A percentile compares a stretch with the other conserved stretches of the same genome.
These are phyloP conservation scores for Huntiella decipiens DNA, from an alignment of 2,329 filamentous ascomycete species.

Conservation along the genomic window DNA sequence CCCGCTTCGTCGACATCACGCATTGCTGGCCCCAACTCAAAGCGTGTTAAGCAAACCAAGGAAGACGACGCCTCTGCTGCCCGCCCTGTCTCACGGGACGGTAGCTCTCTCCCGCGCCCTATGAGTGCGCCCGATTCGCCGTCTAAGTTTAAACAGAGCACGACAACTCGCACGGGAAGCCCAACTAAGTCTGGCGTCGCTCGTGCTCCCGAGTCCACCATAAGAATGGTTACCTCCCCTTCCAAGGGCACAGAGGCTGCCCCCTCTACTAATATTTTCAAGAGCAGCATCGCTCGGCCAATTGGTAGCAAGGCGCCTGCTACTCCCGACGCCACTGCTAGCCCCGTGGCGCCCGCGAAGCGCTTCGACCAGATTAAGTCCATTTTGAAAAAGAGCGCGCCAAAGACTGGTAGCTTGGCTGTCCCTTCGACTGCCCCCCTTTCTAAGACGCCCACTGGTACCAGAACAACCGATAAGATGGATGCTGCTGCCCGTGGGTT, in stretches of 20 bases:
- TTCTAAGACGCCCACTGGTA: slow-evolving; percentile 22
- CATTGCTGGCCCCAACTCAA: slow-evolving; percentile 29
- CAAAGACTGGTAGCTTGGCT: slow-evolving; percentile 18
- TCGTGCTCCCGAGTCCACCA: slow-evolving; percentile 50
- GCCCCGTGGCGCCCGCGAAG: slow-evolving; percentile 18
- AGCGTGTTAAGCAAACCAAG: slow-evolving; percentile 50
- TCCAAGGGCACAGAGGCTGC: slow-evolving; percentile 24
- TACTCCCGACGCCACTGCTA: slow-evolving; percentile 16
- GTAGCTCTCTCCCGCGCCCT: slow-evolving; percentile 29
- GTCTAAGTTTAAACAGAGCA: slow-evolving; percentile 4
- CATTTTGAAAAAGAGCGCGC: slow-evolving; percentile 30
- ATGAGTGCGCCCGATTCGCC: slow-evolving; percentile 20
- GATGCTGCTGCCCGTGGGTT: slow-evolving; percentile 23
- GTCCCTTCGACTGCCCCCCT: slow-evolving; percentile 20
- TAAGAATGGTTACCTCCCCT: slow-evolving; percentile 22
- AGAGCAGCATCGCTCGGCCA: background rate
- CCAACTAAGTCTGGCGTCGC: slow-evolving; percentile 38
- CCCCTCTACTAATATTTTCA: background rate
- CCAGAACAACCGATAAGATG: slow-evolving; percentile 12
- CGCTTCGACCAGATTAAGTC: slow-evolving; percentile 39
- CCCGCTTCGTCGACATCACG: slow-evolving; percentile 5
- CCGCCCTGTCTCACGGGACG: slow-evolving; percentile 38
- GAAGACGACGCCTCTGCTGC: slow-evolving; percentile 50
- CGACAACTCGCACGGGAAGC: slow-evolving; percentile 15
- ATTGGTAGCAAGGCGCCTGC: background rate